Evolutionary conservation across 2,329 filamentous ascomycete genomes (phyloP), one percentile per base, ranked within the genome.

Genomic region (Calonectria fujianensis): DNA sequence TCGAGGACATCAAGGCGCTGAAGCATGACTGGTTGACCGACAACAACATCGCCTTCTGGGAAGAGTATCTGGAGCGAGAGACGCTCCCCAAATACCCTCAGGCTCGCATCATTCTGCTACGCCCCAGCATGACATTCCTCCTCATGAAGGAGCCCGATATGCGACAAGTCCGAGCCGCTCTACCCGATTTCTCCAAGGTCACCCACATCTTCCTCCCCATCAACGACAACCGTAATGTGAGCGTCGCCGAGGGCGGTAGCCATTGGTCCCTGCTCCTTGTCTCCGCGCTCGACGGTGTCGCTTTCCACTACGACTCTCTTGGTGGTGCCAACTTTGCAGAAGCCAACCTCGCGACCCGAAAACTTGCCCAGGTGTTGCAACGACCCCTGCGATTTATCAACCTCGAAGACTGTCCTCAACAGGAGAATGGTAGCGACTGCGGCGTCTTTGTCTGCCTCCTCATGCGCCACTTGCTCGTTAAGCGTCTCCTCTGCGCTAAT

Each of bases 21-120:
- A 95, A 94, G 86, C 90, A 94, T 85, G 97, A 98, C 88, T 99
- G 97, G 97, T 89, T 99, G 68, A 98, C 96, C 54, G 97, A 99
- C 85, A 98, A 98, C 87, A 96, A 96, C 80, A 98, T 99, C 79
- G 94, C 95, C 66, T 98, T 99, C 84, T 99, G 97, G 96, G 95
- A 98, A 90, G 96, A 98, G 90, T 98, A 92, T 84, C 92, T 99
- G 78, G 97, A 99, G 85, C 95, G 93, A 76, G 96, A 98, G 87
- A 93, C 95, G 75, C 93, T 99, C 35, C 88, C 89, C 37, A 91
- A 92, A 80, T 98, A 94, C 83, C 94, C 95, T 13, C 93, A 94
- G 82, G 95, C 95, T 27, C 92, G 95, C 77, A 98, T 99, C 83
- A 90, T 96, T 74, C 94, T 99, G 72, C 93, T 99, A 35, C 94